These are phyloP conservation scores for Sanghuangporus baumii DNA, from an alignment of 1,284 basidiomycete genomes.

Conservation along the genomic window DNA sequence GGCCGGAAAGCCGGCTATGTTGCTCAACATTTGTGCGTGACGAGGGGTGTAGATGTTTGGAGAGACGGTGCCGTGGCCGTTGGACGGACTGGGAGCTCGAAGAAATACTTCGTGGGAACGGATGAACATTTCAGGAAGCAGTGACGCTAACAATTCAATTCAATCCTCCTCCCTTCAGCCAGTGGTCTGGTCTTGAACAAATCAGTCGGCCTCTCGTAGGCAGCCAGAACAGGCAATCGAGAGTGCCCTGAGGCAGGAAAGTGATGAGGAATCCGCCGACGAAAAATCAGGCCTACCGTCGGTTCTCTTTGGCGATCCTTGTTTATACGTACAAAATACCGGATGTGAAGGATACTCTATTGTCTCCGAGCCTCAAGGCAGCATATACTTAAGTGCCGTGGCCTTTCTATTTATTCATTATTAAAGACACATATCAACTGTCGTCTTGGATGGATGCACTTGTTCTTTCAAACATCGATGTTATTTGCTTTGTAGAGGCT, in stretches of 20 bases:
- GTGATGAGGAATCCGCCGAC: neutral
- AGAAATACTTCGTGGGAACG: conserved; percentile 13
- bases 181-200: neutral
- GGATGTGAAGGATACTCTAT: neutral
- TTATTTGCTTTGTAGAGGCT: too few relatives aligned
- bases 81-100: neutral
- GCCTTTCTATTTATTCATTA: too few relatives aligned
- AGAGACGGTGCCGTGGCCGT: neutral
- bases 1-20: conserved; percentile 36
- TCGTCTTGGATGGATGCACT: too few relatives aligned
- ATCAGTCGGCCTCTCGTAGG: neutral
- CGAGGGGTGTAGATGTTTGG: conserved; percentile 2
- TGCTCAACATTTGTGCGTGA: conserved; percentile 39
- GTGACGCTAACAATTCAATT: neutral
- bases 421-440: too few relatives aligned
- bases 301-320: neutral
- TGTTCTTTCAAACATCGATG: too few relatives aligned
- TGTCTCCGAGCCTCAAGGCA: neutral
- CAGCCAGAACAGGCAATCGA: neutral
- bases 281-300: neutral
- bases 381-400: too few relatives aligned
- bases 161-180: neutral
- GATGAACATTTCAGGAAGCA: neutral
- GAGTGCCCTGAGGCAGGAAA: neutral
- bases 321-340: neutral